Conservation (phyloP, 768 basidiomycete genomes). For the Panaeolus papilionaceus region DNA sequence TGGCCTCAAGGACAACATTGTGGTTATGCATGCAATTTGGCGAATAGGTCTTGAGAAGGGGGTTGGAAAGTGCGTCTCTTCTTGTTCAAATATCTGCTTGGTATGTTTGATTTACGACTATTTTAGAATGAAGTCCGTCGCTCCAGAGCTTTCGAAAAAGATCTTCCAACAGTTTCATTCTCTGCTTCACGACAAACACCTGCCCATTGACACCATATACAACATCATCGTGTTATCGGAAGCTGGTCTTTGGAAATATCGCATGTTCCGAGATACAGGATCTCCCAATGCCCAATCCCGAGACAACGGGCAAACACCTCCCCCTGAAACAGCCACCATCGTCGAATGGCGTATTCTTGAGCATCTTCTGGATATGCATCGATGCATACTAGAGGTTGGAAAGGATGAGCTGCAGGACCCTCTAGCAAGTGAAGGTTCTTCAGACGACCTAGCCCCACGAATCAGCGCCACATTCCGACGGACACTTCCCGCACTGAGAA, state of each 20-base stretch:
- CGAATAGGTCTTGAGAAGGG: slow-evolving; percentile 58
- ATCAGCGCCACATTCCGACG: slow-evolving; percentile 90
- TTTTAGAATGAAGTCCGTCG: slow-evolving; percentile 54
- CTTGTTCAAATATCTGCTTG: slow-evolving; percentile 14
- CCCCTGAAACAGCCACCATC: slow-evolving; percentile 40
- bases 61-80: slow-evolving; percentile 59
- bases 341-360: slow-evolving; percentile 71
- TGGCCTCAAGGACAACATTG: slow-evolving; percentile 73
- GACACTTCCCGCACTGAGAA: slow-evolving; percentile 84
- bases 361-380: slow-evolving; percentile 72
- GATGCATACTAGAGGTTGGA: slow-evolving; percentile 70
- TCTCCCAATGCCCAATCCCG: slow-evolving; percentile 31
- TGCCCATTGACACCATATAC: slow-evolving; percentile 79
- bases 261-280: slow-evolving; percentile 66
- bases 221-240: slow-evolving; percentile 77
- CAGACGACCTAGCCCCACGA: slow-evolving; percentile 72
- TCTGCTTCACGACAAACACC: slow-evolving; percentile 69
- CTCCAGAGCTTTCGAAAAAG: slow-evolving; percentile 51
- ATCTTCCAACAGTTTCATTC: slow-evolving; percentile 62
- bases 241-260: slow-evolving; percentile 85
- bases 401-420: slow-evolving; percentile 63
- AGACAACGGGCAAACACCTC: slow-evolving; percentile 32
- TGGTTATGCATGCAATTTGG: slow-evolving; percentile 83
- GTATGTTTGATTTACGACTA: slow-evolving; percentile 20
- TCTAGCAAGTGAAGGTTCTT: slow-evolving; percentile 55